Evolutionary conservation across 1,139 yeast genomes (phyloP).

Genomic region (Pichia sp.): DNA sequence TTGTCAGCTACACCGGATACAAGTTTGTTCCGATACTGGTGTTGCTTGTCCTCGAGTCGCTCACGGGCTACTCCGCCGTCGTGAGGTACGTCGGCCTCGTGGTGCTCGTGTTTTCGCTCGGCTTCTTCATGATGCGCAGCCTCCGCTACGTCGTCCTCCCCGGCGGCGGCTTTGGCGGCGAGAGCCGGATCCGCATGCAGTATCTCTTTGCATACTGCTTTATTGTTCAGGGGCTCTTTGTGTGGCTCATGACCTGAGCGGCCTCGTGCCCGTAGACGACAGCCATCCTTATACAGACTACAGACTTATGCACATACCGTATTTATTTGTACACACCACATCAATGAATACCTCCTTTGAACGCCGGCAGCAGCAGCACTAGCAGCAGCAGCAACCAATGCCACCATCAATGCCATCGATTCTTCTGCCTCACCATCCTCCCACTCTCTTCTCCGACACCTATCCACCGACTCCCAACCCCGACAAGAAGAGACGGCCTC

Average conservation of each 20-base stretch:
- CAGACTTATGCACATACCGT: no score
- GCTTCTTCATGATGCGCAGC: slow-evolving; percentile 77
- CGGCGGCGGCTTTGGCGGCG: slow-evolving; percentile 43
- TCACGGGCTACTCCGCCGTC: slow-evolving; percentile 36
- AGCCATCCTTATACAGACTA: neutral
- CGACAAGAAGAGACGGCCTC: no score
- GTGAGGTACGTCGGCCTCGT: slow-evolving; percentile 40
- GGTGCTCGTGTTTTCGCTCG: slow-evolving; percentile 49
- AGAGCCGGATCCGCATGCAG: slow-evolving; percentile 67
- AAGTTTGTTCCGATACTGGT: slow-evolving; percentile 79
- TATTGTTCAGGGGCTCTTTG: slow-evolving; percentile 59
- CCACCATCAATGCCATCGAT: no score
- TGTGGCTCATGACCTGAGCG: slow-evolving; percentile 30
- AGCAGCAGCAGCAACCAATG: no score
- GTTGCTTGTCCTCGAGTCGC: slow-evolving; percentile 45
- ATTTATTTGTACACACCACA: no score
- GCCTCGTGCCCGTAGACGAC: no score
- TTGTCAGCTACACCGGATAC: slow-evolving; percentile 88
- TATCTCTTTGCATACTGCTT: slow-evolving; percentile 84
- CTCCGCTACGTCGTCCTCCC: slow-evolving; percentile 72
- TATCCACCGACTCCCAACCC: no score
- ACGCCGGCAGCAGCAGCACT: no score
- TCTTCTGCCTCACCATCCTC: no score
- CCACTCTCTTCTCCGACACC: no score
- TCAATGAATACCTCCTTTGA: no score